Evolutionary conservation across 2,329 filamentous ascomycete genomes (phyloP).

Genomic region (Colletotrichum agaves): DNA sequence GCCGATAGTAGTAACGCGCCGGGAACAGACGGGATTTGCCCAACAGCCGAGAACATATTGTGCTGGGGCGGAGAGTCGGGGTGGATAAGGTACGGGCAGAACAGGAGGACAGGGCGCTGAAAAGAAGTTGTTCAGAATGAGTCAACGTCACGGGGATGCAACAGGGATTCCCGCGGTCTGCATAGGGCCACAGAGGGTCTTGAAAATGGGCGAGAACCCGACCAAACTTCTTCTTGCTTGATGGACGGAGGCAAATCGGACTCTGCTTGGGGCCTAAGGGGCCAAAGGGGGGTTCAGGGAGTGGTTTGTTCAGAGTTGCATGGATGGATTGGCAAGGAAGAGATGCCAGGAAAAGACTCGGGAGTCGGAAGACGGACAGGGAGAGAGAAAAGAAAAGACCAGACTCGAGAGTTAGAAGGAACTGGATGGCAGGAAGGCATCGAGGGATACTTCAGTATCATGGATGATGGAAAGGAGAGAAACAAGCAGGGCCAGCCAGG

Average conservation of each 20-base stretch:
- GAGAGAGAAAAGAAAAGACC: not conserved
- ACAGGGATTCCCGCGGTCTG: slow-evolving; percentile 8
- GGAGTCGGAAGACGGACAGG: not conserved
- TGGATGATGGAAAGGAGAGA: not conserved
- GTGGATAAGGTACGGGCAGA: slow-evolving; percentile 21
- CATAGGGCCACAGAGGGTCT: slow-evolving; percentile 6
- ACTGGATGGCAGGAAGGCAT: too few species aligned
- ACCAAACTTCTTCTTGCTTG: slow-evolving; percentile 15
- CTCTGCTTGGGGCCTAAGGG: not conserved
- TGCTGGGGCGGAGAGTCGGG: slow-evolving; percentile 7
- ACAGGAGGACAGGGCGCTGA: not conserved
- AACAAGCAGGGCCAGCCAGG: slow-evolving; percentile 11
- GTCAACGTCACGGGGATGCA: slow-evolving; percentile 3
- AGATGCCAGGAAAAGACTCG: slow-evolving; percentile 1
- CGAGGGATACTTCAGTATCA: too few species aligned
- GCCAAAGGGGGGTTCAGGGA: not conserved
- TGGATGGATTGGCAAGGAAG: slow-evolving; percentile 6
- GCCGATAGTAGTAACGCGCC: slow-evolving; percentile 24
- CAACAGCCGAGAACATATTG: slow-evolving; percentile 26
- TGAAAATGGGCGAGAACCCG: slow-evolving; percentile 11
- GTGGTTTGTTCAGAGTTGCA: slow-evolving; percentile 4
- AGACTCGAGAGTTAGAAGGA: too few species aligned
- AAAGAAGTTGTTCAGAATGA: not conserved
- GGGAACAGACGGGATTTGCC: slow-evolving; percentile 26
- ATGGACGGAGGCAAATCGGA: slow-evolving; percentile 19